Conservation (phyloP, 148 eudicot species). For the Mesembryanthemum crystallinum region DNA sequence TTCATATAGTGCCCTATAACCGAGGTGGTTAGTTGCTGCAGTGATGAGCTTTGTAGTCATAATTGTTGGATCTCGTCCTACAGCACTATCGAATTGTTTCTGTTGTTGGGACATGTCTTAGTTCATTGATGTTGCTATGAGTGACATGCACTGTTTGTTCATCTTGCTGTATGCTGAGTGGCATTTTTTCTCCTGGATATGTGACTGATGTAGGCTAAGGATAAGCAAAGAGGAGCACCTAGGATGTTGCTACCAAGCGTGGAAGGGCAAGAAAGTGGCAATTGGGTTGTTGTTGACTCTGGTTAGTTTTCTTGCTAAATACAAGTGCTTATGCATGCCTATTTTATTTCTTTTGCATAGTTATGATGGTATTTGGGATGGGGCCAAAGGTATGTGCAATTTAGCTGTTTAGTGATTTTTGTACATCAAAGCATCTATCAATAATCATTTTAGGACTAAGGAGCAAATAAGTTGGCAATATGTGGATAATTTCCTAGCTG, state of each 20-base stretch:
- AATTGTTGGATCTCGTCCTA: neutral
- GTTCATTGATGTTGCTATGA: neutral
- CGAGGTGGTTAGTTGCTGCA: neutral
- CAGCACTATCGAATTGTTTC: neutral
- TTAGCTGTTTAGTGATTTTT: neutral
- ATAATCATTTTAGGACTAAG: neutral
- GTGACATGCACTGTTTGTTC: neutral
- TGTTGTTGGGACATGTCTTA: neutral
- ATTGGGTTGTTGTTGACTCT: conserved; percentile 91
- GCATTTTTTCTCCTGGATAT: neutral
- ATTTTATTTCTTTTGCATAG: neutral
- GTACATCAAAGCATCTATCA: neutral
- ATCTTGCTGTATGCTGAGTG: neutral
- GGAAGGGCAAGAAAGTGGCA: conserved; percentile 83
- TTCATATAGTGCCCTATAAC: too few relatives aligned
- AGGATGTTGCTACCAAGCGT: conserved; percentile 82
- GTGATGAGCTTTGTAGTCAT: neutral
- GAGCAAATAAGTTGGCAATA: too few relatives aligned
- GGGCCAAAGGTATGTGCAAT: neutral
- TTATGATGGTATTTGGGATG: neutral
- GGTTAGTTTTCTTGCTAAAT: conserved; percentile 44
- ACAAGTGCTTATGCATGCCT: neutral
- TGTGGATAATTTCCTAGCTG: too few relatives aligned
- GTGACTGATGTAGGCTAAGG: conserved; percentile 58
- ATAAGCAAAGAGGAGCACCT: conserved; percentile 74